Base-by-base conservation (phyloP, 2,329 filamentous ascomycete genomes). In the Domatiomyces globalis region DNA sequence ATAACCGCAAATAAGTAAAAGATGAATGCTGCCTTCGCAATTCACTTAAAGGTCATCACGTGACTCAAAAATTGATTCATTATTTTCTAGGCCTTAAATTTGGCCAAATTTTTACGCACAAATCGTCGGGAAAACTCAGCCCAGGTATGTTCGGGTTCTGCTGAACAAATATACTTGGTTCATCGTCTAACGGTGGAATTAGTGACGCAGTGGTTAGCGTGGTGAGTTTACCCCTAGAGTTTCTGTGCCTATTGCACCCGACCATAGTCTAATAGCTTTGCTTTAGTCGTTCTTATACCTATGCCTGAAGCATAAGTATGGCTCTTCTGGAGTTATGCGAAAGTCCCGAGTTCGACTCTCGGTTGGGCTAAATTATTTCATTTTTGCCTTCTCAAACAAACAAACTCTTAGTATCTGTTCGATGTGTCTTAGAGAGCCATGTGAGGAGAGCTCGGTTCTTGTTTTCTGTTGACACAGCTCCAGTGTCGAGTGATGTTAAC, bases 331-430 rank as follows among this genome's bases (percentile, higher is more conserved):
- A 63, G 64, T 57, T 55, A 66, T 66, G 64, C 64, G 64, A 66
- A 66, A 65, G 64, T 66, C 64, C 63, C 59, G 64, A 64, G 64
- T 66, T 66, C 64, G 60, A 66, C 54, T 60, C 63, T 64, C 64
- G 58, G 62, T 62, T 62, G 64, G 64, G 60, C 56, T 61, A 63
- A 45, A 17, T 33, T 18, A 54, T 54, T 55, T 58, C 52, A 49
- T 49, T 52, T 50, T 54, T 55, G 52, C n/a, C 19, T 22, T 45
- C 10, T 39, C 29, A 5, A 33, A n/a, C n/a, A 25, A 25, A 25
- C 22, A 4, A 4, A 25, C 6, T 25, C 3, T 25, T 25, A 25
- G 22, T 25, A 25, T 25, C 22, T 25, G 22, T 25, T 25, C 22
- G 22, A 25, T 25, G 3, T 25, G 22, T 25, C n/a, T 25, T 25